A percentile compares a stretch with the other conserved stretches of the same genome.
phyloP scores from a whole-genome alignment of 2,329 filamentous ascomycete species.

The Mycosphaerella arachidis region DNA sequence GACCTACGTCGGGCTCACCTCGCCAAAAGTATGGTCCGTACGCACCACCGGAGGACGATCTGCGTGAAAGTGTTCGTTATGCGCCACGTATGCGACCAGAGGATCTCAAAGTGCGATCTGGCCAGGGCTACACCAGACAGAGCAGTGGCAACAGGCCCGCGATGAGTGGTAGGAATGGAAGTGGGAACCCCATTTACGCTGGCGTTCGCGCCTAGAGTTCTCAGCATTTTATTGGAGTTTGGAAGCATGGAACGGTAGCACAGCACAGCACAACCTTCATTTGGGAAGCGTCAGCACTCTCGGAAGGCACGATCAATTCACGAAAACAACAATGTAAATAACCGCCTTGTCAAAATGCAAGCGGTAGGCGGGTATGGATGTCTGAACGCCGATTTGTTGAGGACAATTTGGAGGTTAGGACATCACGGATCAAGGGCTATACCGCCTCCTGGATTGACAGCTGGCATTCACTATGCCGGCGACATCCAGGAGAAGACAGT shows the following conservation, averaged over 20 bases:
- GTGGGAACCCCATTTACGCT: constrained; percentile 4
- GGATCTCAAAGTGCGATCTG: constrained; percentile 34
- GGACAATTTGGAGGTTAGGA: neutral
- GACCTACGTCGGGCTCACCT: constrained; percentile 18
- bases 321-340: neutral
- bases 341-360: neutral
- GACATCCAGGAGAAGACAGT: constrained; percentile 7
- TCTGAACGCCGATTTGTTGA: neutral
- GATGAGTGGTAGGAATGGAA: constrained; percentile 15
- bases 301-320: neutral
- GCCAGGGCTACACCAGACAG: constrained; percentile 15
- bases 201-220: constrained; percentile 8
- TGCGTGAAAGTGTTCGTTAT: constrained; percentile 28
- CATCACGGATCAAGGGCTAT: neutral
- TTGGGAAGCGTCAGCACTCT: neutral
- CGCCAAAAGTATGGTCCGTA: constrained; percentile 33
- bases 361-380: neutral
- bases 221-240: neutral
- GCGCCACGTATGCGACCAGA: constrained; percentile 32
- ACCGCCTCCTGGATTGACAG: neutral
- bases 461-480: neutral
- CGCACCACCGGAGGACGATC: constrained; percentile 25
- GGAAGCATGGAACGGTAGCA: constrained; percentile 11
- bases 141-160: constrained; percentile 16
- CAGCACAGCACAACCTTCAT: constrained; percentile 3